These are phyloP conservation scores for Papiliotrema terrestris DNA, from an alignment of 1,284 basidiomycete species.

Conservation along the genomic window DNA sequence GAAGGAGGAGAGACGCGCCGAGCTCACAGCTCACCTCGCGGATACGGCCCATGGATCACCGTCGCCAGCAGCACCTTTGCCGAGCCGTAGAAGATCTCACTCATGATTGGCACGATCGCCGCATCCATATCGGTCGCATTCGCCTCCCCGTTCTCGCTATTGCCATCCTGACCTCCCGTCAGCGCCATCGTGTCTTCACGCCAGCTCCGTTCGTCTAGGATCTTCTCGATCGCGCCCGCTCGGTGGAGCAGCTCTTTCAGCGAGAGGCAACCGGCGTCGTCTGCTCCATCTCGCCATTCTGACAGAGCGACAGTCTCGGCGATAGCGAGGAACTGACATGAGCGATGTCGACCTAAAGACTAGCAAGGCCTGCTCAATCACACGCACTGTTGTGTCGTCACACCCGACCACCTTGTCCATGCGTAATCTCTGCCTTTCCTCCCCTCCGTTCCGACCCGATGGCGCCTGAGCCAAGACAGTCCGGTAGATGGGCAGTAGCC, in stretches of 20 bases:
- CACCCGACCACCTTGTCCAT: constrained; percentile 79
- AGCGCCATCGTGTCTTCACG: constrained; percentile 3
- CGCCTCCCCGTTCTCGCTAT: not conserved
- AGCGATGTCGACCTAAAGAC: no score
- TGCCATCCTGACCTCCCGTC: not conserved
- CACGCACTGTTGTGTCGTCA: constrained; percentile 54
- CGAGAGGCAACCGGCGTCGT: constrained; percentile 39
- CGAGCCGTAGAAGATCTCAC: constrained; percentile 22
- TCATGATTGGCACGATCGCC: constrained; percentile 4
- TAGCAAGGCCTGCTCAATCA: no score
- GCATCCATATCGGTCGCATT: not conserved
- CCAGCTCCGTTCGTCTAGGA: constrained; percentile 24
- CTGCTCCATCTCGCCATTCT: constrained; percentile 59
- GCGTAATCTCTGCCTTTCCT: constrained; percentile 41
- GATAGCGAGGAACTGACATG: constrained; percentile 64
- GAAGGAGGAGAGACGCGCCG: no score
- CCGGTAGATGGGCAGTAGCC: constrained; percentile 58
- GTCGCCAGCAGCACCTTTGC: constrained; percentile 22
- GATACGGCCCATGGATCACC: constrained; percentile 21
- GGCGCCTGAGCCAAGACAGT: constrained; percentile 53
- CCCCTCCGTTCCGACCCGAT: constrained; percentile 27
- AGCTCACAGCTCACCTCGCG: constrained; percentile 14
- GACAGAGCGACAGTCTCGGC: constrained; percentile 65
- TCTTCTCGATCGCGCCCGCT: constrained; percentile 57
- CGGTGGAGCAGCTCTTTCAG: constrained; percentile 58